Conservation (phyloP, 306 rosid genomes). For the Quercus ilex region DNA sequence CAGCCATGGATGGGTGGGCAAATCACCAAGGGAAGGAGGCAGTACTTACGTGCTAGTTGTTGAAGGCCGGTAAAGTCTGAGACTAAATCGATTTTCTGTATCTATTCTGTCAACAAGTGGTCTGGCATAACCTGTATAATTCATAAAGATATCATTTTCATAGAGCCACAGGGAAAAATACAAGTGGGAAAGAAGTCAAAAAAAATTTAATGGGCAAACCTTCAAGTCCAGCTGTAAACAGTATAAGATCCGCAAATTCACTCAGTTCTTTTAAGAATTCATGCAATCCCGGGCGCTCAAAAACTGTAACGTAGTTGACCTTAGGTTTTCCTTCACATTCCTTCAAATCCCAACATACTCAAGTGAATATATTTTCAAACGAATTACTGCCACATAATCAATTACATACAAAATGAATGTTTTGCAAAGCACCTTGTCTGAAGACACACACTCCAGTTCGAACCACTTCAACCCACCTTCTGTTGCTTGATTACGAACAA, state of each 20-base stretch:
- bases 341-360: slow-evolving; percentile 43
- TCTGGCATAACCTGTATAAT: slow-evolving; percentile 76
- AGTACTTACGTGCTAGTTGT: slow-evolving; percentile 75
- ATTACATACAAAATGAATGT: neutral
- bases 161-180: neutral
- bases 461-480: slow-evolving; percentile 93
- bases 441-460: slow-evolving; percentile 73
- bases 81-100: slow-evolving; percentile 51
- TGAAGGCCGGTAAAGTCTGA: slow-evolving; percentile 84
- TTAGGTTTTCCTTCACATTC: slow-evolving; percentile 78
- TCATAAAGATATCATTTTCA: neutral
- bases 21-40: neutral
- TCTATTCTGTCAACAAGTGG: slow-evolving; percentile 94
- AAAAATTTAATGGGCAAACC: slow-evolving; percentile 44
- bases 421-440: slow-evolving; percentile 58
- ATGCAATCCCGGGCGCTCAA: slow-evolving; percentile 92
- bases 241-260: slow-evolving; percentile 83
- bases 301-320: slow-evolving; percentile 79
- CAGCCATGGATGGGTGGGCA: neutral
- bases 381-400: neutral
- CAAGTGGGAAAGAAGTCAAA: neutral
- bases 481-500: slow-evolving; percentile 55
- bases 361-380: neutral
- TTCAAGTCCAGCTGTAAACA: slow-evolving; percentile 96
- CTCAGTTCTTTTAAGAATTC: slow-evolving; percentile 65